Percentiles rank a stretch among this genome's conserved stretches.
These are phyloP conservation scores for Arthrinium puccinioides DNA, from an alignment of 2,329 filamentous ascomycete species.

Conservation along the genomic window DNA sequence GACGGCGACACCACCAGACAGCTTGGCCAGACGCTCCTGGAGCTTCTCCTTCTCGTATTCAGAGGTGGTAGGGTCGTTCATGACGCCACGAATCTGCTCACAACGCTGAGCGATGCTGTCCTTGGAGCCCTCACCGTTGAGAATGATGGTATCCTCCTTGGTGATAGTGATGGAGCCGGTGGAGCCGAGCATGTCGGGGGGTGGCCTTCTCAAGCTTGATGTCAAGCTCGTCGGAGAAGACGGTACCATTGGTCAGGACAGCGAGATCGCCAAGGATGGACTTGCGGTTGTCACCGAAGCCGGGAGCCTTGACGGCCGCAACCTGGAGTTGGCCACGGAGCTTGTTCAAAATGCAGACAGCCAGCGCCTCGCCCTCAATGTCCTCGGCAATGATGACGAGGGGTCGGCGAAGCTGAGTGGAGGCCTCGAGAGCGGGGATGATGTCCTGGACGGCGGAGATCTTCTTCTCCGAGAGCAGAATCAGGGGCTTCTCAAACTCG, in stretches of 20 bases:
- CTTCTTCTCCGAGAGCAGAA: slow-evolving; percentile 99
- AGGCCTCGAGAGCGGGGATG: slow-evolving; percentile 94
- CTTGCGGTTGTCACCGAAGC: slow-evolving; percentile 99
- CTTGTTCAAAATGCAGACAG: slow-evolving; percentile 99
- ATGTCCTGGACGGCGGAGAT: slow-evolving; percentile 99
- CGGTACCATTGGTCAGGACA: slow-evolving; percentile 90
- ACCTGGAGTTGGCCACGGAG: slow-evolving; percentile 99
- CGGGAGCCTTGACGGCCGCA: slow-evolving; percentile 95
- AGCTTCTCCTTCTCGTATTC: slow-evolving; percentile 99
- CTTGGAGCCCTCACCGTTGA: slow-evolving; percentile 95
- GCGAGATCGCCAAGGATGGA: slow-evolving; percentile 96
- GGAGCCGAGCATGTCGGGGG: slow-evolving; percentile 87
- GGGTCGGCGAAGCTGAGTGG: slow-evolving; percentile 88
- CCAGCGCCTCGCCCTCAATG: slow-evolving; percentile 96
- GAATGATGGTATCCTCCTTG: slow-evolving; percentile 98
- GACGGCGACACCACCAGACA: slow-evolving; percentile 96
- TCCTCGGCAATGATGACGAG: slow-evolving; percentile 99
- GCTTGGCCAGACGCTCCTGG: slow-evolving; percentile 98
- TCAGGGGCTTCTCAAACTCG: slow-evolving; percentile 98
- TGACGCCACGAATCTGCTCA: slow-evolving; percentile 98
- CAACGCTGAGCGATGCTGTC: slow-evolving; percentile 89
- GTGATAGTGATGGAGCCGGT: slow-evolving; percentile 99
- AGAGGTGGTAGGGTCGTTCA: slow-evolving; percentile 85
- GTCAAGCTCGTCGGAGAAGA: slow-evolving; percentile 97
- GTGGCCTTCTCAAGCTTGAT: slow-evolving; percentile 99